Conservation (phyloP, 345 rosid species). For the Lumnitzera racemosa region DNA sequence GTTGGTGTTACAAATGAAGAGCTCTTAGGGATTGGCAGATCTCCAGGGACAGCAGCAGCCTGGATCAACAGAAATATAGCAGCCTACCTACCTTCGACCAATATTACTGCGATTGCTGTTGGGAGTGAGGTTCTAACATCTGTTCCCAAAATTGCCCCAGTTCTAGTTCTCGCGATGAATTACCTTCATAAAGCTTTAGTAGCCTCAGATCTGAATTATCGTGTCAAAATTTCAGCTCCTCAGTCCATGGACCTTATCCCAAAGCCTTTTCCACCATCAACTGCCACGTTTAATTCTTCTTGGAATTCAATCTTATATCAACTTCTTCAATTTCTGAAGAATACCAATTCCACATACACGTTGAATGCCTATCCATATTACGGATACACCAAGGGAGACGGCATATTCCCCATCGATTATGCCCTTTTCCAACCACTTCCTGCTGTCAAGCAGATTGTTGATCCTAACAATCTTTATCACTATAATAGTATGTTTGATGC, state of each 20-base stretch:
- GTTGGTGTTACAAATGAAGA: conserved; percentile 30
- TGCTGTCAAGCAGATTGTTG: conserved; percentile 30
- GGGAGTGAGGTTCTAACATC: conserved; percentile 37
- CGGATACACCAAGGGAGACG: conserved; percentile 25
- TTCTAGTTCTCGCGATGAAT: conserved; percentile 33
- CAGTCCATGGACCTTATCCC: conserved; percentile 30
- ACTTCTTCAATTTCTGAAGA: conserved; percentile 30
- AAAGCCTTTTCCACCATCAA: conserved; percentile 33
- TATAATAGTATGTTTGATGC: conserved; percentile 41
- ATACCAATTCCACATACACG: conserved; percentile 27
- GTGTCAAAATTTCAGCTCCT: conserved; percentile 31
- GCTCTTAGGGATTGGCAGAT: conserved; percentile 28
- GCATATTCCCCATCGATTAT: conserved; percentile 31
- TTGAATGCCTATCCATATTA: conserved; percentile 32
- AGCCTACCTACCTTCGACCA: conserved; percentile 27
- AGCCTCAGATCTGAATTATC: conserved; percentile 23
- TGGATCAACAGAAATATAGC: conserved; percentile 31
- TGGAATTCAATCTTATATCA: conserved; percentile 24
- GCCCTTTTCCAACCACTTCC: conserved; percentile 28
- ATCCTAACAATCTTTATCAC: conserved; percentile 34
- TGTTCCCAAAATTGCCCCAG: conserved; percentile 23
- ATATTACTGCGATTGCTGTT: conserved; percentile 35
- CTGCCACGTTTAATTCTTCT: conserved; percentile 25
- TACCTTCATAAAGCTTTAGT: conserved; percentile 34
- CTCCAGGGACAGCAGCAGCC: conserved; percentile 28